Evolutionary conservation across 2,329 filamentous ascomycete species (phyloP), one percentile per base, ranked within the genome.

Genomic region (Cryphonectria radicalis): DNA sequence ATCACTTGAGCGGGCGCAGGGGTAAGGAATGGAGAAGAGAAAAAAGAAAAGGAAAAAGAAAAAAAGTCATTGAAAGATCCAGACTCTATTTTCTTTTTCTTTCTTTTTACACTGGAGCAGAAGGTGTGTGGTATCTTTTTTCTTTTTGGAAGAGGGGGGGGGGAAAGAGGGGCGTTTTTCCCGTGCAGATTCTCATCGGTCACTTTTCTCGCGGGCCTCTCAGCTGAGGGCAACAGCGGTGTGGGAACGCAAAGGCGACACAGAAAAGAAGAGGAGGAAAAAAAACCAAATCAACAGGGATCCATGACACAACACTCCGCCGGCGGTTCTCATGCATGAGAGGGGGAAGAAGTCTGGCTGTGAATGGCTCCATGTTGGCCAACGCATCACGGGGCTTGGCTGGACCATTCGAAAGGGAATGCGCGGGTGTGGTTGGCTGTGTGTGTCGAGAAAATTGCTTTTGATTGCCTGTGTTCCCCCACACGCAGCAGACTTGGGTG

Each of bases 361-460:
- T 50, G 46, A 50, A 50, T 50, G 46, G 46, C 46, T 50, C 46
- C 46, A 50, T 50, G 46, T 50, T 50, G 46, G 46, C 46, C 46
- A 50, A n/a, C 46, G 46, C 46, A 50, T 50, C 46, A 50, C 46
- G n/a, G 17, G 43, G 17, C 43, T 50, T 50, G 43, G 43, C 43
- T 22, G 46, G 22, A n/a, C 19, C 46, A 50, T 50, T 50, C 19
- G 46, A n/a, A 22, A 50, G 46, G 46, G 19, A 50, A 50, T 22
- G 7, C 46, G 46, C 46, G 19, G 46, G 19, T 50, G 7, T 50
- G 46, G 46, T 50, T 50, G 46, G 46, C 46, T 50, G 46, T n/a
- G 46, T n/a, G 46, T 50, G 22, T 50, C 46, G 46, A 50, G 19
- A n/a, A 50, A 50, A 6, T 37, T 63, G 59, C 59, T 63, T 40